phyloP scores from a whole-genome alignment of 1,284 basidiomycete species.

The Ganoderma sinense region DNA sequence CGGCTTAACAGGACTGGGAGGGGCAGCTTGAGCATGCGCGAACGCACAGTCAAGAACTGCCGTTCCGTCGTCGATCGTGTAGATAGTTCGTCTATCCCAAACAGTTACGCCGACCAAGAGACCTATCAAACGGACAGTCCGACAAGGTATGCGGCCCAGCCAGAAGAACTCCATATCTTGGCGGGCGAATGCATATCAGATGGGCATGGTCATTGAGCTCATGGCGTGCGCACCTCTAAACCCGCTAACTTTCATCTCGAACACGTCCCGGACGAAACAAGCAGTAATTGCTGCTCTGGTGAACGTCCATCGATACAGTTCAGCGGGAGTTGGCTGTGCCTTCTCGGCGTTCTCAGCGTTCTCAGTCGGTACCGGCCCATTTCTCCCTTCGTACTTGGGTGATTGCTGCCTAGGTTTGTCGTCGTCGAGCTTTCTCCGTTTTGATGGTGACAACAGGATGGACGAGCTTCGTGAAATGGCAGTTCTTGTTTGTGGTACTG shows the following conservation, averaged over 20 bases:
- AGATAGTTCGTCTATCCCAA: constrained; percentile 66
- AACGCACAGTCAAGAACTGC: constrained; percentile 70
- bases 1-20: constrained; percentile 23
- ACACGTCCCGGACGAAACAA: constrained; percentile 69
- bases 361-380: not conserved
- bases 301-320: constrained; percentile 67
- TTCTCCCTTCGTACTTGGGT: not conserved
- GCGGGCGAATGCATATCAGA: not conserved
- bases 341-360: not conserved
- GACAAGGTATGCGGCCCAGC: constrained; percentile 76
- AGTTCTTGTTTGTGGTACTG: constrained; percentile 13
- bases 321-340: constrained; percentile 9
- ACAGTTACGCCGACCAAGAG: constrained; percentile 67
- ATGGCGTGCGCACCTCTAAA: constrained; percentile 44
- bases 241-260: constrained; percentile 56
- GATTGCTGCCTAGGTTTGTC: not conserved
- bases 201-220: not conserved
- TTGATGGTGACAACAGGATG: constrained; percentile 24
- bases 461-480: constrained; percentile 19
- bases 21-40: constrained; percentile 38
- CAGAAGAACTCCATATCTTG: constrained; percentile 63
- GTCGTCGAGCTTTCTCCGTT: constrained; percentile 15
- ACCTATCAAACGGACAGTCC: constrained; percentile 65
- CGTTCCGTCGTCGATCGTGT: constrained; percentile 79
- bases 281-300: constrained; percentile 62